Base-by-base conservation (phyloP, 2,329 filamentous ascomycete genomes). In the Aureobasidium sp. region DNA sequence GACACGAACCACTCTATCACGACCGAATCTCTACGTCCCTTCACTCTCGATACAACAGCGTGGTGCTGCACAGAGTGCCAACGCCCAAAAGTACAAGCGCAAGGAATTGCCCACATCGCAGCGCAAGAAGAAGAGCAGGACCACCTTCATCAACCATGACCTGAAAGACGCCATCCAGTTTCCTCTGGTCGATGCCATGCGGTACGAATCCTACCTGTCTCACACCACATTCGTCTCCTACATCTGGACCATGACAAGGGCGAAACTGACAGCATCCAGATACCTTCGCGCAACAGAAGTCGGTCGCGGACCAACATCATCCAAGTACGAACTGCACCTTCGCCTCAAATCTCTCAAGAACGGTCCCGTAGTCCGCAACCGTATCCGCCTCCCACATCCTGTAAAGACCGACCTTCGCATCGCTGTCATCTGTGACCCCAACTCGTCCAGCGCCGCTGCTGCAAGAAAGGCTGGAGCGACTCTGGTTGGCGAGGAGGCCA, bases 211-310 rank as follows among this genome's bases (percentile, higher is more conserved):
- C 48, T 41, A 34, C 29, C 5, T 29, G 29, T 29, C 29, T 29
- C 2, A 45, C 20, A 34, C 36, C 48, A 44, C 39, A 17, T 11
- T 15, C 25, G 22, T 11, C 9, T 6, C 20, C 12, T 52, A 31
- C 22, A 15, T 22, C 27, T 4, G 12, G 3, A 22, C 17, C 45
- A 14, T 29, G 14, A 48, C 12, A 56, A 27, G 8, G 20, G 11
- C 15, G 17, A 34, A n/a, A 44, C 56, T 65, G 37, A 63, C 36
- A 34, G 27, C n/a, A 55, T 63, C 31, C 67, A 96, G 91, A 73
- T 94, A 96, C 73, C 85, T 99, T 67, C 90, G 91, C 70, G 93
- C 94, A 52, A 87, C 88, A 71, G 94, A 99, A 83, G 92, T 97
- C 69, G 93, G 94, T 71, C 85, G 85, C 59, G 83, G 87, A 53